These are phyloP conservation scores for Capsicum pubescens DNA, from an alignment of 257 asterid genomes.

Conservation along the genomic window DNA sequence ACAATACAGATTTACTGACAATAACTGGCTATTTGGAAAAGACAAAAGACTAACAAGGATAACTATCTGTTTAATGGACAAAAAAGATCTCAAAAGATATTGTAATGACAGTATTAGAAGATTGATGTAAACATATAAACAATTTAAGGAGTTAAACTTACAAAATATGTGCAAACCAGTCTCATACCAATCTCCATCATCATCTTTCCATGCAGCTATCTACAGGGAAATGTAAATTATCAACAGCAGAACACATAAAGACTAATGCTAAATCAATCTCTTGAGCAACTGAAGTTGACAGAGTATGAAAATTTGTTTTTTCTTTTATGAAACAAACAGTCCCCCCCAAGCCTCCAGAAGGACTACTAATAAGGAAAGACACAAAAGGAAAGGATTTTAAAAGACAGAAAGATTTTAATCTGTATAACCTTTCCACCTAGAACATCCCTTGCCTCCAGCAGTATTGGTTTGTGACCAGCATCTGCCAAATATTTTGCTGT, in stretches of 20 bases:
- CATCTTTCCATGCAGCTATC: constrained; percentile 99
- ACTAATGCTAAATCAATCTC: background rate
- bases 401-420: background rate
- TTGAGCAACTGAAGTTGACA: background rate
- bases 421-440: constrained; percentile 88
- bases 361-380: background rate
- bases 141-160: constrained; percentile 48
- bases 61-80: background rate
- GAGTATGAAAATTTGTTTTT: background rate
- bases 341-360: background rate
- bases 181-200: constrained; percentile 98
- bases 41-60: background rate
- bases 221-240: constrained; percentile 35
- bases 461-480: constrained; percentile 95
- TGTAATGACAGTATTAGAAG: background rate
- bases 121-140: background rate
- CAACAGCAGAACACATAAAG: constrained; percentile 28
- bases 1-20: background rate
- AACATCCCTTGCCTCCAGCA: constrained; percentile 94
- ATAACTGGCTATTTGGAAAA: background rate
- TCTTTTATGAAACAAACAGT: background rate
- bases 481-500: constrained; percentile 98
- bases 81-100: background rate
- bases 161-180: constrained; percentile 97
- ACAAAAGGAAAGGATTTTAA: background rate